Evolutionary conservation across 2,329 filamentous ascomycete species (phyloP).

Genomic region (Tolypocladium paradoxum): DNA sequence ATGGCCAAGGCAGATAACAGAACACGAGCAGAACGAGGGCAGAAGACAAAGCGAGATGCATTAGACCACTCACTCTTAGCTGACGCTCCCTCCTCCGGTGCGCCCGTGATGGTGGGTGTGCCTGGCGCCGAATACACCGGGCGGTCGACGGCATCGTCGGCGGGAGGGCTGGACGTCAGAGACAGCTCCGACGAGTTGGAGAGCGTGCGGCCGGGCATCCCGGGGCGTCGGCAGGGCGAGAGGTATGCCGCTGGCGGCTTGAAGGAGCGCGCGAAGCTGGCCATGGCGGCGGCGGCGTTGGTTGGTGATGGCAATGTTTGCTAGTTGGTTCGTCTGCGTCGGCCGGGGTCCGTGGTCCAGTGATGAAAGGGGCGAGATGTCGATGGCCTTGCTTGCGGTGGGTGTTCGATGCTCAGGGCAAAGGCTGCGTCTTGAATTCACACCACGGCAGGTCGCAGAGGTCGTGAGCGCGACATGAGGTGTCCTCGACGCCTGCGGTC

Average conservation of each 20-base stretch:
- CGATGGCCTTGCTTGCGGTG: neutral
- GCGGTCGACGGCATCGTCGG: conserved; percentile 20
- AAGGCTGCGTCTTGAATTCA: neutral
- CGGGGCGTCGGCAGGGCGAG: conserved; percentile 31
- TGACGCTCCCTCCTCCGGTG: neutral
- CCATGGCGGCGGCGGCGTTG: conserved; percentile 23
- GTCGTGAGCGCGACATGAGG: neutral
- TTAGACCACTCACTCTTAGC: conserved; percentile 6
- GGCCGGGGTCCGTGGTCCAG: neutral
- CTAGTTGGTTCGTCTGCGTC: neutral
- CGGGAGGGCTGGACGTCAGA: conserved; percentile 15
- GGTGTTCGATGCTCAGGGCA: neutral
- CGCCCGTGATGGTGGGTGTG: conserved; percentile 13
- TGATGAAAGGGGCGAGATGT: neutral
- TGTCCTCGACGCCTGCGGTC: neutral
- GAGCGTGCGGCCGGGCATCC: conserved; percentile 30
- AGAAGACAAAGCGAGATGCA: conserved; percentile 6
- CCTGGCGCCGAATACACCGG: conserved; percentile 14
- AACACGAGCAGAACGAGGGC: neutral
- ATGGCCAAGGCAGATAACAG: neutral
- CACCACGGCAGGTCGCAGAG: neutral
- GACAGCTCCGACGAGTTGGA: conserved; percentile 38
- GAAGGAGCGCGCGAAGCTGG: conserved; percentile 37
- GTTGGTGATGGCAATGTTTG: neutral
- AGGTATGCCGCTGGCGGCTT: conserved; percentile 33